Base-by-base conservation (phyloP, 2,329 filamentous ascomycete genomes). In the Fonsecaea multimorphosa region DNA sequence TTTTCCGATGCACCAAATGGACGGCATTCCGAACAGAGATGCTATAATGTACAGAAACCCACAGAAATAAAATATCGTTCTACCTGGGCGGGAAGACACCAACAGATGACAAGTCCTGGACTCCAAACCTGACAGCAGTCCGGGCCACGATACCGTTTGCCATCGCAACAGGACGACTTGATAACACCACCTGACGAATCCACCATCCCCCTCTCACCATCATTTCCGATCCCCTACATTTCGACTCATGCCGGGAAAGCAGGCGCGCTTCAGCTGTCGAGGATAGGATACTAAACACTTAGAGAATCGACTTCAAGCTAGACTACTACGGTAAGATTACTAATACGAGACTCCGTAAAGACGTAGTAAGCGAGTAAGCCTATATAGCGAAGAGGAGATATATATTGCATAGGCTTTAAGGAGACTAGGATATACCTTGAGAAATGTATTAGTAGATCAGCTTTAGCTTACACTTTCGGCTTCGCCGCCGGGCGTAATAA, bases 201-300 rank as follows among this genome's bases (percentile, higher is more conserved):
- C 61, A 49, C 61, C 61, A 71, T 68, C 65, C 61, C 70, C 64
- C 62, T 73, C 67, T 61, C 58, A 61, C 29, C 58, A 61, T 52
- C 31, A 61, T 61, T 61, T 61, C 58, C 46, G 58, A 38, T 22
- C 27, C 58, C 44, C 19, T 61, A 34, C 27, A 53, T 38, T n/a
- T 27, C 58, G 32, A 61, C 73, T 74, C 57, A 68, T 75, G 71
- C 63, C 59, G 70, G 46, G 12, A 73, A 49, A 67, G 72, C 74
- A 70, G 74, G 73, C 71, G 71, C 70, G 72, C 74, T 76, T 76
- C 72, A 76, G 72, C 72, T 75, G 72, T 72, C 65, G 72, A 75
- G 56, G 61, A 75, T 75, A 75, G 74, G 73, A 76, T 73, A 68
- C 73, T 75, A 69, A 76, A 76, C 69, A 75, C 73, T 76, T 76